Percentiles rank a stretch among this genome's conserved stretches.
Evolutionary conservation across 441 rosid genomes (phyloP).

Genomic region (Populus trichocarpa): DNA sequence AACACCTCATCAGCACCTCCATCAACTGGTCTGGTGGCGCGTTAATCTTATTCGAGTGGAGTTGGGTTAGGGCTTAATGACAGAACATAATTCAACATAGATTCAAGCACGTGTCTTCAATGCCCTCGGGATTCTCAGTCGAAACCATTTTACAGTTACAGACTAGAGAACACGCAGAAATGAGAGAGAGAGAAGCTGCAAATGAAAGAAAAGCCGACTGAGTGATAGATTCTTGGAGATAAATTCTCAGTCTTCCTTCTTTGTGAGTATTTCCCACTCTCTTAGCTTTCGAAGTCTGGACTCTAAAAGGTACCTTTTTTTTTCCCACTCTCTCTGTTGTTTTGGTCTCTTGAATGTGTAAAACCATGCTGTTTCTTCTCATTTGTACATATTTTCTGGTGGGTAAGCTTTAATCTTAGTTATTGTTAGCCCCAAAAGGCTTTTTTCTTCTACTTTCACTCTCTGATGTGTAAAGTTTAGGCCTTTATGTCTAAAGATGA

Average conservation of each 20-base stretch:
- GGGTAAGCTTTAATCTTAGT: not conserved
- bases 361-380: not conserved
- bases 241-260: too few species aligned
- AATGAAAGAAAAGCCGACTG: too few species aligned
- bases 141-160: not conserved
- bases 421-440: not conserved
- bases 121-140: not conserved
- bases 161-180: not conserved
- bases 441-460: not conserved
- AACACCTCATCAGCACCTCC: not conserved
- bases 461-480: not conserved
- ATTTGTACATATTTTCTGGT: not conserved
- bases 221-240: too few species aligned
- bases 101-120: not conserved
- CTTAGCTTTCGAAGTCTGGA: not conserved
- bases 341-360: not conserved
- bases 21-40: not conserved
- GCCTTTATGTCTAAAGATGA: not conserved
- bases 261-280: not conserved
- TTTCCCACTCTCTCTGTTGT: not conserved
- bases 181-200: too few species aligned
- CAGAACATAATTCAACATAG: not conserved
- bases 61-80: not conserved
- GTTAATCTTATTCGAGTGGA: not conserved
- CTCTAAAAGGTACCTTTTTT: not conserved